Conservation (phyloP, 192 early-diverging fungal species). For the Rhizophagus sp. region DNA sequence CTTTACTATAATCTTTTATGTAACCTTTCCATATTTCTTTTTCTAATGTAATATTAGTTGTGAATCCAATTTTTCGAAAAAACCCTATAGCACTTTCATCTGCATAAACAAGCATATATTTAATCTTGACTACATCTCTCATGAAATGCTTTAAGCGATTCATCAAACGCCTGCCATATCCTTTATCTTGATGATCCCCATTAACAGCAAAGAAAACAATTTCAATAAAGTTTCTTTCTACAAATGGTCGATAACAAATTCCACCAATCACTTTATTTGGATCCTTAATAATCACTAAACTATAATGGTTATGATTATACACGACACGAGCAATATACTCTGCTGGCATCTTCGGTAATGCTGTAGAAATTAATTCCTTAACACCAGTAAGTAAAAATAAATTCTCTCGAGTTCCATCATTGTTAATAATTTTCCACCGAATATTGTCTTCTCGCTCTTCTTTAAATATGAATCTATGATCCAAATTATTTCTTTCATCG, state of each 20-base stretch:
- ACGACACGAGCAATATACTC: slow-evolving; percentile 97
- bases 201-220: slow-evolving; percentile 98
- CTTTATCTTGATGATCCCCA: slow-evolving; percentile 91
- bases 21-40: slow-evolving; percentile 94
- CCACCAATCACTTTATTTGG: slow-evolving; percentile 83
- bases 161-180: slow-evolving; percentile 96
- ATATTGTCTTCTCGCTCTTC: neutral
- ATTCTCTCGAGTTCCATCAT: slow-evolving; percentile 75
- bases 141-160: slow-evolving; percentile 96
- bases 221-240: slow-evolving; percentile 87
- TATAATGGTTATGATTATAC: slow-evolving; percentile 90
- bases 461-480: neutral
- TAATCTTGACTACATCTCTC: slow-evolving; percentile 63
- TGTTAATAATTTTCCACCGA: slow-evolving; percentile 70
- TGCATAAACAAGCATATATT: slow-evolving; percentile 96
- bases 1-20: slow-evolving; percentile 99
- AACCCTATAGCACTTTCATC: slow-evolving; percentile 99
- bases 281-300: slow-evolving; percentile 71
- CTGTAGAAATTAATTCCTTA: slow-evolving; percentile 96
- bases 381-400: slow-evolving; percentile 92
- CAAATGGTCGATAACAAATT: slow-evolving; percentile 93
- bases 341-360: slow-evolving; percentile 98
- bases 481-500: neutral
- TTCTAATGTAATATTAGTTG: slow-evolving; percentile 94
- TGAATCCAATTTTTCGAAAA: slow-evolving; percentile 99